Base-by-base conservation (phyloP, 2,329 filamentous ascomycete genomes). In the Colletotrichum liaoningense region DNA sequence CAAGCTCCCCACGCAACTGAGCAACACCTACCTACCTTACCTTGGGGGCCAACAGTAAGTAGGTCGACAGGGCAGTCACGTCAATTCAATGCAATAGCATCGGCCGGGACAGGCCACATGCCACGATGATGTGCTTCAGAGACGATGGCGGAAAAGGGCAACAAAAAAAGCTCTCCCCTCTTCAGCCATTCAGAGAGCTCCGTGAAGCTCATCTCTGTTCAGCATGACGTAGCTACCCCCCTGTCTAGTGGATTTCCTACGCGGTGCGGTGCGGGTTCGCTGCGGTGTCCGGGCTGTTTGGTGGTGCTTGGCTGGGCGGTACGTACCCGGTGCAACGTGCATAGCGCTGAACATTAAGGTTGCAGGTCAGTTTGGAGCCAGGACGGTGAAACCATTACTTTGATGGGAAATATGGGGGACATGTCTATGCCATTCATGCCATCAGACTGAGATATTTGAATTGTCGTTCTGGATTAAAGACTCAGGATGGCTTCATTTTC, bases 141-240 rank as follows among this genome's bases (percentile, higher is more conserved):
- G 62, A 33, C 74, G 74, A 75, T 74, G 72, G 3, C 33, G 66
- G 35, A 33, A 74, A 62, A 49, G 42, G 30, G 49, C 49, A 55
- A 54, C 62, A 55, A 26, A n/a, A 54, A 64, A 26, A 19, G 62
- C 62, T 64, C 63, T 62, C 57, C 38, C 63, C 22, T 26, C 54
- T 16, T 49, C 60, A 46, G 62, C 74, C 74, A 75, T 69, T 74
- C 72, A 74, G n/a, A 65, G 63, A 75, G 74, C 74, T 75, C 69
- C 16, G 9, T 49, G 63, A 55, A 75, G 74, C 69, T 75, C 60
- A 30, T 46, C 64, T 57, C 30, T 49, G 55, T 35, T 11, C 7
- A 58, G 66, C 30, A 75, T 75, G 74, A 75, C 74, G 74, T 75
- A 74, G 68, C 57, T 63, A 8, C n/a, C 49, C 66, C 66, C 70